Base-by-base conservation (phyloP, 345 rosid species). In the Brassica cretica region DNA sequence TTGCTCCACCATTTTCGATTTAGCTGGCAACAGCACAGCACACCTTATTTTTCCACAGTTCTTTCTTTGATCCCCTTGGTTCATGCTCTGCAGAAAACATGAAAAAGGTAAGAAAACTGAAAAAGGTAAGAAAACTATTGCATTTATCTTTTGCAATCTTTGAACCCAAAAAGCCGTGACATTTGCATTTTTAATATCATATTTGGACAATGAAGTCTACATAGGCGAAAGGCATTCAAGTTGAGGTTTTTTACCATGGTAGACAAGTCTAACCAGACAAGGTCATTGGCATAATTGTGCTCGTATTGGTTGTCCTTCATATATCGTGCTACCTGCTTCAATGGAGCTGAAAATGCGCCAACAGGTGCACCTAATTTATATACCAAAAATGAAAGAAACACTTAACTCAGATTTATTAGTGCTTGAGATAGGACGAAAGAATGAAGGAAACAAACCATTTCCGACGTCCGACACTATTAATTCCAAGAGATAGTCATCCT, bases 311-410 rank as follows among this genome's bases (percentile, higher is more conserved):
- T 83, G 70, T 85, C 91, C 66, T 80, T 82, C 59, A 86, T 76
- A 21, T 80, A 72, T 66, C 59, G 68, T 8, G 90, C 96, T 69
- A 95, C 81, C 87, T 90, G 80, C 77, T 82, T 83, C 77, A 95
- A 72, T 65, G 98, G 90, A 83, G 89, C 87, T 60, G 94, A 88
- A 81, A 87, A 89, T 70, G 80, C 78, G 71, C 99, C 99, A 72
- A 95, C 74, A 58, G 92, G 78, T 19, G 85, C 87, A 82, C 94
- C 99, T 44, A 7, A 55, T 64, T 79, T 39, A 16, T 64, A 44
- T 24, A 65, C 68, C 66, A 65, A 18, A 56, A 67, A 16, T 51
- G 64, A 71, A 70, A 39, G 56, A 25, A 32, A 64, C 55, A 44
- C 2, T 53, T 39, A 14, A 68, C 27, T 37, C 60, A 6, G 53